These are phyloP conservation scores for Quercus rubra DNA, from an alignment of 306 rosid species.

Conservation along the genomic window DNA sequence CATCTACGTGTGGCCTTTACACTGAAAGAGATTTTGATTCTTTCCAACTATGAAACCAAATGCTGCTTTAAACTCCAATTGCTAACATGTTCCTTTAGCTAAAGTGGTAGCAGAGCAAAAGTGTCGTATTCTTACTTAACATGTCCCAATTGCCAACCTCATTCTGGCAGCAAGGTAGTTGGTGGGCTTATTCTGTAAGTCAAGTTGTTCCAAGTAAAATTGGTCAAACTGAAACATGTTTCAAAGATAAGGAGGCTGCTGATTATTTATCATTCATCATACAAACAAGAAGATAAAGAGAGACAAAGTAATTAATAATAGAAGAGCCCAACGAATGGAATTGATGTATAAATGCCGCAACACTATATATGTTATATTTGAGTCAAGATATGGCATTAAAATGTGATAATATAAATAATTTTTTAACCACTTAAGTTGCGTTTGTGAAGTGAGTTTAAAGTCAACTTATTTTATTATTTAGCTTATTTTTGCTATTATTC, in stretches of 20 bases:
- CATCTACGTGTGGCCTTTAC: slow-evolving; percentile 4
- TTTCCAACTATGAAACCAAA: slow-evolving; percentile 6
- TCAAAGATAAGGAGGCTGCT: neutral
- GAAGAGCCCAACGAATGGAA: neutral
- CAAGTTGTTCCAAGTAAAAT: neutral
- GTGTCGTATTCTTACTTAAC: neutral
- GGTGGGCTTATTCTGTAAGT: neutral
- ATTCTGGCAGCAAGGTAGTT: neutral
- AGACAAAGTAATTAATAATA: neutral
- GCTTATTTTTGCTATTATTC: too few species aligned
- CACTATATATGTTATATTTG: neutral
- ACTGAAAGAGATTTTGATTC: slow-evolving; percentile 22
- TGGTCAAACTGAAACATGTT: neutral
- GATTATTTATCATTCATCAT: neutral
- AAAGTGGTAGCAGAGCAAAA: neutral
- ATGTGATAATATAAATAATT: neutral
- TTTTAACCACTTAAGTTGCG: neutral
- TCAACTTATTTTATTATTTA: too few species aligned
- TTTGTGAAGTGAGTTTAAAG: too few species aligned
- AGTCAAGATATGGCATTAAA: neutral
- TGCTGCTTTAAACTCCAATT: neutral
- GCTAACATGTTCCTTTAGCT: neutral
- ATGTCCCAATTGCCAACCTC: too few species aligned
- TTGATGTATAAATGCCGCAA: neutral
- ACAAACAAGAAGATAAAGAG: neutral